Conservation (phyloP, 805 yeast species). For the Pichia insulana region DNA sequence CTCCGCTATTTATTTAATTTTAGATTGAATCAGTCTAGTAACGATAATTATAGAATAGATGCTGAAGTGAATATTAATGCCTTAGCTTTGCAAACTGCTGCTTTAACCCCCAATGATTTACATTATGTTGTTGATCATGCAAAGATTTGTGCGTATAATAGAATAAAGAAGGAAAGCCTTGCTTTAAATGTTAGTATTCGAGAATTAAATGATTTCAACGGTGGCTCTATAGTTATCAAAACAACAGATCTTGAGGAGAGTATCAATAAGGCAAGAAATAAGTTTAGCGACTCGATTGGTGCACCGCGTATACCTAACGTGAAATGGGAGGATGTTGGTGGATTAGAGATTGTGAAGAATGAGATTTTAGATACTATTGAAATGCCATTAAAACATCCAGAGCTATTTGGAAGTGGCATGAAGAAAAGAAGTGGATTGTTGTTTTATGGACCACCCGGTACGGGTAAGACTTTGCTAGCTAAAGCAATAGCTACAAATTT, state of each 20-base stretch:
- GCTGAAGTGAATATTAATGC: slow-evolving; percentile 46
- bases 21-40: not conserved
- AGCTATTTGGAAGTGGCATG: slow-evolving; percentile 76
- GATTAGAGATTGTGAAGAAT: slow-evolving; percentile 79
- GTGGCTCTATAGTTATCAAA: slow-evolving; percentile 44
- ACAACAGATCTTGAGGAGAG: slow-evolving; percentile 62
- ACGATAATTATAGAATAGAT: slow-evolving; percentile 24
- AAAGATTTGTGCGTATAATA: slow-evolving; percentile 44
- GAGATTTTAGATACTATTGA: slow-evolving; percentile 94
- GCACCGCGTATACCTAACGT: slow-evolving; percentile 95
- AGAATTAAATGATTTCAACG: slow-evolving; percentile 38
- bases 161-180: slow-evolving; percentile 32
- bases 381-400: slow-evolving; percentile 91
- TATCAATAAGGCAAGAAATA: slow-evolving; percentile 73
- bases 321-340: slow-evolving; percentile 96
- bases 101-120: slow-evolving; percentile 79
- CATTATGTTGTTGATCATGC: slow-evolving; percentile 62
- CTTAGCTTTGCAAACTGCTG: slow-evolving; percentile 83
- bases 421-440: slow-evolving; percentile 91
- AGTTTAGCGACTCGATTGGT: slow-evolving; percentile 89
- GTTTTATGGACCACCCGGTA: slow-evolving; percentile 98
- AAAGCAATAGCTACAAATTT: slow-evolving; percentile 96
- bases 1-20: slow-evolving; percentile 40
- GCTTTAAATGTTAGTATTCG: slow-evolving; percentile 18
- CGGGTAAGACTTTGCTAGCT: slow-evolving; percentile 92